Conservation (phyloP, 768 basidiomycete species). For the Tricholoma terreum region DNA sequence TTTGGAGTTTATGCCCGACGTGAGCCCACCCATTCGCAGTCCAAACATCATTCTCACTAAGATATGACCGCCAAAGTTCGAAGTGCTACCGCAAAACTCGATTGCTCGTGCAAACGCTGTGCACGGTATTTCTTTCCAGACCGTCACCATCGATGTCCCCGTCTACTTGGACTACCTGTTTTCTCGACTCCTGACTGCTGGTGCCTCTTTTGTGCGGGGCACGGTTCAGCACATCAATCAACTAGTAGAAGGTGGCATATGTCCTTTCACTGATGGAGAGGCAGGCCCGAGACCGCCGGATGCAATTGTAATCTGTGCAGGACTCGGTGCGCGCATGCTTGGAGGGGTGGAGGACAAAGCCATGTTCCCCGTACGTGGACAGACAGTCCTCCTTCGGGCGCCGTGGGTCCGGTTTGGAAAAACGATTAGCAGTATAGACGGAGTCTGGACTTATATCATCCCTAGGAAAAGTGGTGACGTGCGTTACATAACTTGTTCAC, state of each 20-base stretch:
- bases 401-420: slow-evolving; percentile 54
- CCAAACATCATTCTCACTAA: background rate
- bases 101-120: slow-evolving; percentile 36
- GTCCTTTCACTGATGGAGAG: slow-evolving; percentile 21
- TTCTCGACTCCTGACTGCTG: slow-evolving; percentile 50
- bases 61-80: slow-evolving; percentile 15
- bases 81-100: slow-evolving; percentile 35
- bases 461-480: slow-evolving; percentile 54
- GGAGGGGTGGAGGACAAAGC: slow-evolving; percentile 72
- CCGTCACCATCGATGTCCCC: slow-evolving; percentile 61
- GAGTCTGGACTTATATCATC: slow-evolving; percentile 56
- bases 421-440: slow-evolving; percentile 39
- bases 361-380: slow-evolving; percentile 74
- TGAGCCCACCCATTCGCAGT: slow-evolving; percentile 19
- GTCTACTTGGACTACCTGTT: slow-evolving; percentile 64
- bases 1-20: slow-evolving; percentile 51
- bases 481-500: slow-evolving; percentile 4
- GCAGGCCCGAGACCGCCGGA: slow-evolving; percentile 30
- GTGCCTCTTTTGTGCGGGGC: slow-evolving; percentile 52
- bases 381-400: slow-evolving; percentile 68
- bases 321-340: slow-evolving; percentile 66
- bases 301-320: slow-evolving; percentile 64
- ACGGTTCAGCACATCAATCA: slow-evolving; percentile 62
- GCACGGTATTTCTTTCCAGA: slow-evolving; percentile 52
- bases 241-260: slow-evolving; percentile 51